Percentiles rank a stretch among this genome's conserved stretches.
Conservation (phyloP, 2,329 filamentous ascomycete genomes). For the Penicillium frequentans region DNA sequence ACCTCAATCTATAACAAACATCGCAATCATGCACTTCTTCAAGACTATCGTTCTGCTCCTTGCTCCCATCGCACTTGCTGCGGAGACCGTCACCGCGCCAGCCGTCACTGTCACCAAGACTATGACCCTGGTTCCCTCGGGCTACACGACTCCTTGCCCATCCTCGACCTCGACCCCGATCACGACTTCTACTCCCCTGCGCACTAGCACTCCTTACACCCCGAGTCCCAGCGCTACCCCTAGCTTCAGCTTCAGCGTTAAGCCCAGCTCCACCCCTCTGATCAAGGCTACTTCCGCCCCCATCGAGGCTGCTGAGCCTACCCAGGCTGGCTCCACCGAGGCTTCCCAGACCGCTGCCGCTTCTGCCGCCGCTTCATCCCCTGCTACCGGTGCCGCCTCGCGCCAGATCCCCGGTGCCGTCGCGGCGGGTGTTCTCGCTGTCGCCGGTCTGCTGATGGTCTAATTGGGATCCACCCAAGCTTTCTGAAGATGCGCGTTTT, state of each 20-base stretch:
- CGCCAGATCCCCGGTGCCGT: slow-evolving; percentile 27
- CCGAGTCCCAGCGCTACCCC: slow-evolving; percentile 7
- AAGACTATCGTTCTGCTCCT: slow-evolving; percentile 34
- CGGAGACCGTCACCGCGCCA: slow-evolving; percentile 19
- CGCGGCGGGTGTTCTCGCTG: slow-evolving; percentile 31
- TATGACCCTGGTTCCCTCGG: slow-evolving; percentile 27
- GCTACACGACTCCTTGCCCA: slow-evolving; percentile 14
- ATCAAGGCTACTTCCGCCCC: slow-evolving; percentile 15
- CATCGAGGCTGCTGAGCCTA: slow-evolving; percentile 1
- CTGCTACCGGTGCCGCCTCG: slow-evolving; percentile 19
- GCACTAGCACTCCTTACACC: slow-evolving; percentile 9
- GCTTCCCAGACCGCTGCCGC: slow-evolving; percentile 6
- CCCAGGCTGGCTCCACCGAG: slow-evolving; percentile 4
- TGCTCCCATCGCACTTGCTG: slow-evolving; percentile 30
- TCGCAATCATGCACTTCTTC: slow-evolving; percentile 33
- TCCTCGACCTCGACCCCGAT: slow-evolving; percentile 20
- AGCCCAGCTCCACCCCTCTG: slow-evolving; percentile 14
- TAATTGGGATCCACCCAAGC: slow-evolving; percentile 17
- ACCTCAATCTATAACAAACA: slow-evolving; percentile 2
- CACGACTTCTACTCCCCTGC: slow-evolving; percentile 13
- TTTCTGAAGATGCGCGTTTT: neutral
- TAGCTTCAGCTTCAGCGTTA: slow-evolving; percentile 11
- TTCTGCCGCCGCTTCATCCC: slow-evolving; percentile 14
- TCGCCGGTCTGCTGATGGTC: slow-evolving; percentile 35
- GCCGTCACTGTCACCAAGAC: slow-evolving; percentile 20